Conservation (phyloP, 1,284 basidiomycete species). For the Wallemia hederae region DNA sequence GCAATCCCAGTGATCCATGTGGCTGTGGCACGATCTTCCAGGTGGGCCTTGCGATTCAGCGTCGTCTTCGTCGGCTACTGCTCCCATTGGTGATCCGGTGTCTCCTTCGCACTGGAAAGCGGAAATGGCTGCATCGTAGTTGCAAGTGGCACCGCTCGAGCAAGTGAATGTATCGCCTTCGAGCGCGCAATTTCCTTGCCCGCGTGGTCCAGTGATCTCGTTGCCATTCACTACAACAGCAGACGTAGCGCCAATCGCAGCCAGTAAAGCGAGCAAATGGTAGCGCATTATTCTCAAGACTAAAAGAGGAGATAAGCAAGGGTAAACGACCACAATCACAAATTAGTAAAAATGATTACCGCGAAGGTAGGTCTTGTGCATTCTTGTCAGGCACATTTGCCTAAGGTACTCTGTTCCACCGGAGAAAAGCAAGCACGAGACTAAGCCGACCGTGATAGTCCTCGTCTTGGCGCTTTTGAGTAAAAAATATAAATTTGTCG, state of each 20-base stretch:
- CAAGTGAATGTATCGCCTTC: background rate
- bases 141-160: background rate
- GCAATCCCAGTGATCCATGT: slow-evolving; percentile 7
- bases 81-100: background rate
- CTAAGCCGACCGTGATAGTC: background rate
- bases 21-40: slow-evolving; percentile 1
- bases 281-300: background rate
- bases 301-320: background rate
- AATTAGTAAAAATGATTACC: no score
- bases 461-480: background rate
- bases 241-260: background rate
- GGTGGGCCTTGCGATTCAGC: background rate
- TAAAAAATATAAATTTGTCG: background rate
- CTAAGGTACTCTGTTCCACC: background rate
- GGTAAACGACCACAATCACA: background rate
- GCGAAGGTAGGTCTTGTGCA: background rate
- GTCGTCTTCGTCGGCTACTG: no score
- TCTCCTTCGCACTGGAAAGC: background rate
- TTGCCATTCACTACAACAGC: background rate
- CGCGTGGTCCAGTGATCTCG: background rate
- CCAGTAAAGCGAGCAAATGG: background rate
- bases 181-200: background rate
- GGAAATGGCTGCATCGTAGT: background rate
- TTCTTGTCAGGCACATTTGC: background rate
- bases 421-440: background rate